Evolutionary conservation across 257 asterid genomes (phyloP).

Genomic region (Galeopsis tetrahit): DNA sequence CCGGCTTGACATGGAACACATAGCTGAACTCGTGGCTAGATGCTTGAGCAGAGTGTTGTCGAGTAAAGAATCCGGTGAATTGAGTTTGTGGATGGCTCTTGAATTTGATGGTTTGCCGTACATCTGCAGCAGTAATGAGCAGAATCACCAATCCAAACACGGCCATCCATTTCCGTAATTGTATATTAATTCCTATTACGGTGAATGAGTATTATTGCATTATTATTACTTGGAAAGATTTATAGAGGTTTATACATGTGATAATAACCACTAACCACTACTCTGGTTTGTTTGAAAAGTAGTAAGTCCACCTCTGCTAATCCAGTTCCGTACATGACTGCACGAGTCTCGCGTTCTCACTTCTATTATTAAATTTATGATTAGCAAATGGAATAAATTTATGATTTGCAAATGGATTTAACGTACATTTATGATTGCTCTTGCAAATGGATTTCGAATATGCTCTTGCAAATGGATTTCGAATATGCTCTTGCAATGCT

Average conservation of each 20-base stretch:
- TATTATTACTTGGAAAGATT: not conserved
- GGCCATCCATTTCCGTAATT: slow-evolving; percentile 45
- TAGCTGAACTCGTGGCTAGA: slow-evolving; percentile 44
- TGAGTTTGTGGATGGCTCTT: slow-evolving; percentile 31
- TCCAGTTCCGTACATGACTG: slow-evolving; percentile 30
- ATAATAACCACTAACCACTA: not conserved
- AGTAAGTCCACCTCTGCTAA: not conserved
- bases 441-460: too few species aligned
- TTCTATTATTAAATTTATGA: too few species aligned
- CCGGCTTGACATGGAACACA: slow-evolving; percentile 37
- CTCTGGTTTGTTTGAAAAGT: not conserved
- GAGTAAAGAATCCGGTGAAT: slow-evolving; percentile 35
- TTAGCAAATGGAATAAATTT: too few species aligned
- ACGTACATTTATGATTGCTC: too few species aligned
- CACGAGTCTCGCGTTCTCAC: slow-evolving; percentile 30
- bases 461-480: too few species aligned
- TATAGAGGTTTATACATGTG: not conserved
- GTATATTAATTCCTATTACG: too few species aligned
- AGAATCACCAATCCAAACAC: slow-evolving; percentile 58
- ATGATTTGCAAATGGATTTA: too few species aligned
- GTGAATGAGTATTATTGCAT: too few species aligned
- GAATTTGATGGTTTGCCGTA: slow-evolving; percentile 52
- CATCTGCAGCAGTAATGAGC: slow-evolving; percentile 34
- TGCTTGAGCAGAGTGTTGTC: slow-evolving; percentile 44
- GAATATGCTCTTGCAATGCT: too few species aligned